Conservation (phyloP, 495 filamentous ascomycete species). For the Podospora anserina region DNA sequence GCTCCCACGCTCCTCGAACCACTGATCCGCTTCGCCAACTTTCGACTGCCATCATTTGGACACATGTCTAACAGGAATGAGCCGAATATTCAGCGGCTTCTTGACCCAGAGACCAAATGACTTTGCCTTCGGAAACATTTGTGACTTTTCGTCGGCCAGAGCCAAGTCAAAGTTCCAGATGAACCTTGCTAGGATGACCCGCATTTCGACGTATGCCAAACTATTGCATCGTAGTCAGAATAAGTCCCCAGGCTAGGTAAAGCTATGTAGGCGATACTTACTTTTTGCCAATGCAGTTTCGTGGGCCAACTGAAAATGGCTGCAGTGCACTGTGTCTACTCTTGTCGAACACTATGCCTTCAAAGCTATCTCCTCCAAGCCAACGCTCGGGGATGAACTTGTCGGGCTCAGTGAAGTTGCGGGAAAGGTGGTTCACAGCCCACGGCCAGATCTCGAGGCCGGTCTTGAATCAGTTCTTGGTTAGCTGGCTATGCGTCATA, state of each 20-base stretch:
- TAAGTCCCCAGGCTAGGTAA: background rate
- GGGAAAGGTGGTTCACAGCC: constrained; percentile 40
- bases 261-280: constrained; percentile 9
- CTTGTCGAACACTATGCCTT: constrained; percentile 37
- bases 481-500: background rate
- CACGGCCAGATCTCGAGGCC: constrained; percentile 48
- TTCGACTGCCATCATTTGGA: background rate
- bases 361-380: constrained; percentile 30
- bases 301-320: constrained; percentile 48
- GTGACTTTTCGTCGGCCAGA: constrained; percentile 31
- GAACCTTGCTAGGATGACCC: constrained; percentile 47
- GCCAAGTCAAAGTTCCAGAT: constrained; percentile 52
- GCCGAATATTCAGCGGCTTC: constrained; percentile 11
- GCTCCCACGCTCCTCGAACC: no score
- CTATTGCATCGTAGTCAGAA: constrained; percentile 3
- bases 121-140: constrained; percentile 30
- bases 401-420: constrained; percentile 48
- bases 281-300: constrained; percentile 51
- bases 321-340: constrained; percentile 43
- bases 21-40: background rate
- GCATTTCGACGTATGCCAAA: constrained; percentile 43
- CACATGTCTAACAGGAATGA: constrained; percentile 6
- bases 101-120: constrained; percentile 20
- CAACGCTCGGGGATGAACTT: constrained; percentile 53
- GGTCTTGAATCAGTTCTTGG: constrained; percentile 40